These are phyloP conservation scores for Syzygium syzygioides DNA, from an alignment of 441 rosid species.

Conservation along the genomic window DNA sequence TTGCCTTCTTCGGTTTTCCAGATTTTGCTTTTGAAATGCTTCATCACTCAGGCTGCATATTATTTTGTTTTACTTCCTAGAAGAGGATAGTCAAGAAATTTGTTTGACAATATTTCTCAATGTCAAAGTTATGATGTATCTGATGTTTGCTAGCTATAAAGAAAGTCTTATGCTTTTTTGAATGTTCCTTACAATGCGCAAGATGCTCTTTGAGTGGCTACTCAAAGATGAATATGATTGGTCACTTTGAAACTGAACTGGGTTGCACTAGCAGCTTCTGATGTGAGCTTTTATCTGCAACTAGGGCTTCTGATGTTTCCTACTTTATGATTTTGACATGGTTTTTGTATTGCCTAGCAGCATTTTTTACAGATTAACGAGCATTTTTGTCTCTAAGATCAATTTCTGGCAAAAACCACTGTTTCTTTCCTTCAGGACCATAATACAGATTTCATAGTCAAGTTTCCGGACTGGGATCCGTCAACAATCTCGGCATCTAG, in stretches of 20 bases:
- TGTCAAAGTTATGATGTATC: neutral
- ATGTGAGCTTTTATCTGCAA: neutral
- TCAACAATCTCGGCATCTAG: constrained; percentile 28
- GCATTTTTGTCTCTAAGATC: neutral
- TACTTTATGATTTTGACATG: neutral
- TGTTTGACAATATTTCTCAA: neutral
- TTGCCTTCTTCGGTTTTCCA: neutral
- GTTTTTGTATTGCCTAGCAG: neutral
- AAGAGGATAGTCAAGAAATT: neutral
- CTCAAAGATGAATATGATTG: neutral
- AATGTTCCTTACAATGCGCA: neutral
- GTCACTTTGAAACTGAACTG: neutral
- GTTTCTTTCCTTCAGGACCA: constrained; percentile 55
- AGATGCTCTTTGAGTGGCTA: neutral
- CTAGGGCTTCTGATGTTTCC: neutral
- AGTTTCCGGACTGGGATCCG: constrained; percentile 92
- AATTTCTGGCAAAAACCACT: neutral
- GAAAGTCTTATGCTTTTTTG: neutral
- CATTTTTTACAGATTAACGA: neutral
- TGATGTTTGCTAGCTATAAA: neutral
- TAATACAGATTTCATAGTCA: constrained; percentile 88
- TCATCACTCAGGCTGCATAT: neutral
- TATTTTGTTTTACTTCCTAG: neutral
- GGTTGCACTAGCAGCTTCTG: neutral
- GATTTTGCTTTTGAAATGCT: neutral